phyloP scores from a whole-genome alignment of 805 yeast species.

The Maudiozyma saulgeensis region DNA sequence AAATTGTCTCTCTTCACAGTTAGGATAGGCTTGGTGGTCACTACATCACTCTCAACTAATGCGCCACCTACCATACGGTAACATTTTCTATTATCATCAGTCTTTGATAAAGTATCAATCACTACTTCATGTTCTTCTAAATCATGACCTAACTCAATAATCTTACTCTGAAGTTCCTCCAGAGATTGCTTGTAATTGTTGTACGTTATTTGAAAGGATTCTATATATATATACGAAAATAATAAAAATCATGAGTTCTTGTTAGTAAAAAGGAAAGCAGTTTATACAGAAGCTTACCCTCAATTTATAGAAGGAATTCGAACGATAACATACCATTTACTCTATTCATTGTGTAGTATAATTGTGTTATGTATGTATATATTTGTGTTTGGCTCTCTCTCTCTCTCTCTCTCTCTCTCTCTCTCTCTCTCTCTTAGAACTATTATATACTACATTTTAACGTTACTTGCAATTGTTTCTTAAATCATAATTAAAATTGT shows the following conservation, averaged over 20 bases:
- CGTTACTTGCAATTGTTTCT: too few species aligned
- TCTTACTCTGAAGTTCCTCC: constrained; percentile 37
- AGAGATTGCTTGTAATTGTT: constrained; percentile 43
- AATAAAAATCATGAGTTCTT: neutral
- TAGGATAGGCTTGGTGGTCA: constrained; percentile 60
- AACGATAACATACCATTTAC: neutral
- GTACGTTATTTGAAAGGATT: constrained; percentile 40
- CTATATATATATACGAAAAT: neutral
- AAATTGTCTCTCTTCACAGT: constrained; percentile 46
- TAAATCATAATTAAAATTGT: too few species aligned
- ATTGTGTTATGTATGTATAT: neutral
- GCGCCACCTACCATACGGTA: constrained; percentile 94
- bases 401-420: too few species aligned
- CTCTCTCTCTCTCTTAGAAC: neutral
- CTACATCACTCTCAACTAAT: constrained; percentile 70
- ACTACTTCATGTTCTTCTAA: constrained; percentile 45
- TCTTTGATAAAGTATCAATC: constrained; percentile 42
- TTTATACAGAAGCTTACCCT: too few species aligned
- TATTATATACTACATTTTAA: neutral
- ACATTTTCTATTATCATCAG: constrained; percentile 62
- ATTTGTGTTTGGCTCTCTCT: neutral
- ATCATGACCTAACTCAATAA: constrained; percentile 41
- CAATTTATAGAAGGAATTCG: neutral
- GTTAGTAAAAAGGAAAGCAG: constrained; percentile 4
- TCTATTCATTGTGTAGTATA: neutral